Base-by-base conservation (phyloP, 768 basidiomycete species). In the Lanmaoa rubissima region DNA sequence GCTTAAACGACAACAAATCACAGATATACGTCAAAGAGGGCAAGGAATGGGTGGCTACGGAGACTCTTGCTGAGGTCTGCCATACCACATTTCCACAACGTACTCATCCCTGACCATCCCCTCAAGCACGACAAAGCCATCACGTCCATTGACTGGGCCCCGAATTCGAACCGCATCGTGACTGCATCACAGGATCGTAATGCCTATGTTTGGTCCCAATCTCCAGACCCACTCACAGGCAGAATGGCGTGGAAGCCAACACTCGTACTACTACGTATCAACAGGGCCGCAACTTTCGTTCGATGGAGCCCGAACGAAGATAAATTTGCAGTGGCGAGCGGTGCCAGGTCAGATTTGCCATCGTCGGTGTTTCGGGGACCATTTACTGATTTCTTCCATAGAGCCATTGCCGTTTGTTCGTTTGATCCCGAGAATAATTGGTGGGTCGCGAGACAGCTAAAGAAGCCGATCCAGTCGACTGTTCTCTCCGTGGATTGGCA, bases 151-250 rank as follows among this genome's bases (percentile, higher is more conserved):
- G 95, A 98, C 72, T 99, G 97, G 97, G 97, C 95, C 13, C 94
- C 95, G 17, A 83, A 84, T 63, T 94, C 97, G 46, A 98, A 98
- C 75, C 89, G 92, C 44, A 96, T 99, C 75, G 96, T 99, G 26
- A 98, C 97, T 13, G 92, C 94, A 64, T 96, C 95, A n/a, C 96
- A 99, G 71, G 97, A 99, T 70, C 80, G 97, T 52, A 99, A 99
- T 70, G 96, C 97, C 38, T 99, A 99, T 68, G 97, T 99, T 34
- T 99, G 97, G 97, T 88, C 92, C 53, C 86, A 90, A 69, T 83
- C 82, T 10, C 78, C 82, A 31, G 90, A 94, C 64, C 78, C 86
- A 1, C 77, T 80, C 55, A 89, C 90, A 0, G 92, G 92, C 7
- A 81, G 78, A 44, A 69, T 80, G 50, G 67, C 82, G 53, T 99